phyloP scores from a whole-genome alignment of 345 rosid genomes.

The Sisymbrium irio region DNA sequence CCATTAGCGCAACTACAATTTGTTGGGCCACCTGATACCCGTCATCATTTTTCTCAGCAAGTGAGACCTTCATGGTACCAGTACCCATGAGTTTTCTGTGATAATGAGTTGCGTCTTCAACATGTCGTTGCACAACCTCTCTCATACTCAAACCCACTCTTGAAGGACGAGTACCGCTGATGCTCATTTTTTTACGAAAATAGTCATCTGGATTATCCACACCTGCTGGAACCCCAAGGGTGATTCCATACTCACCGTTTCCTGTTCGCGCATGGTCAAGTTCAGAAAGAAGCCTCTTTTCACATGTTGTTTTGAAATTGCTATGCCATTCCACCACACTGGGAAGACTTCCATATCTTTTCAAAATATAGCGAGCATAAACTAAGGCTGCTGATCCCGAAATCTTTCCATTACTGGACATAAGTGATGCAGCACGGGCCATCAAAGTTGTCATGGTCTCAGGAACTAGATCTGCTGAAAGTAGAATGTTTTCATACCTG shows the following conservation, averaged over 20 bases:
- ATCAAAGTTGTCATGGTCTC: constrained; percentile 71
- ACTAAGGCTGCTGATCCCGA: constrained; percentile 62
- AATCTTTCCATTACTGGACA: constrained; percentile 67
- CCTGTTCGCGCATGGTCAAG: constrained; percentile 72
- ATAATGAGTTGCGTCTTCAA: constrained; percentile 62
- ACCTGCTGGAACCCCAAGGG: constrained; percentile 84
- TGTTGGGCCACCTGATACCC: constrained; percentile 82
- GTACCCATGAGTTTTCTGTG: constrained; percentile 57
- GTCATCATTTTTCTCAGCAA: constrained; percentile 64
- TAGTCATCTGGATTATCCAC: constrained; percentile 84
- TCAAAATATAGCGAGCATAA: constrained; percentile 76
- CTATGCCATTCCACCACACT: constrained; percentile 93
- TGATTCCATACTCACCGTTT: constrained; percentile 71
- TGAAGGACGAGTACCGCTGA: constrained; percentile 51
- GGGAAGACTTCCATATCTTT: constrained; percentile 66
- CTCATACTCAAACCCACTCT: constrained; percentile 84
- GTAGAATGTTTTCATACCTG: constrained; percentile 82
- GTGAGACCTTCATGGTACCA: constrained; percentile 48
- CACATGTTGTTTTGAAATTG: constrained; percentile 61
- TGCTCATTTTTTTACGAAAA: constrained; percentile 72
- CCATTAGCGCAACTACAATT: constrained; percentile 68
- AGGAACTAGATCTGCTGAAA: constrained; percentile 84
- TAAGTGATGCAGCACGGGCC: constrained; percentile 57
- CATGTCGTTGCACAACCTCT: constrained; percentile 69
- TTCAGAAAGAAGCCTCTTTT: constrained; percentile 84